Conservation (phyloP, 352 stramenopile genomes). For the Globisporangium perplexum region DNA sequence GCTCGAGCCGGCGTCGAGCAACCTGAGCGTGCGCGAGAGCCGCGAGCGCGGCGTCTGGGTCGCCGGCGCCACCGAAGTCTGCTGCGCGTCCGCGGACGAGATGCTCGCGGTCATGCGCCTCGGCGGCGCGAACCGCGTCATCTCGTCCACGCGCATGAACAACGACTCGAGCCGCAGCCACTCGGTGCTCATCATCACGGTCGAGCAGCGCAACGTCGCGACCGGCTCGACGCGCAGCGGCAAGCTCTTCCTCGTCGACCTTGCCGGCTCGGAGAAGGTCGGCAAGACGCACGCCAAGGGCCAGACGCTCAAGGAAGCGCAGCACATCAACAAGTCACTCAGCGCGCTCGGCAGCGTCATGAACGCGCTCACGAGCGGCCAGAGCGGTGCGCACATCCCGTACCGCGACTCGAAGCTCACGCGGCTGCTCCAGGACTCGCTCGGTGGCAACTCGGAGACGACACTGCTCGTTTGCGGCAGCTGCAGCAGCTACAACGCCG, state of each 20-base stretch:
- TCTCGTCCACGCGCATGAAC: slow-evolving; percentile 90
- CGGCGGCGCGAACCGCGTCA: slow-evolving; percentile 88
- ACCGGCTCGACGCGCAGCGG: slow-evolving; percentile 64
- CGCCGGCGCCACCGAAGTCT: slow-evolving; percentile 52
- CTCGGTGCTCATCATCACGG: slow-evolving; percentile 95
- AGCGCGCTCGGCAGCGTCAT: slow-evolving; percentile 89
- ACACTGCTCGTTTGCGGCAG: slow-evolving; percentile 66
- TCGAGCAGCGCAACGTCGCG: slow-evolving; percentile 83
- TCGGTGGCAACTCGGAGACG: slow-evolving; percentile 75
- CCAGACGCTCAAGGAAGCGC: slow-evolving; percentile 83
- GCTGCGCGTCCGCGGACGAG: slow-evolving; percentile 46
- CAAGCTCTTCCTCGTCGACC: slow-evolving; percentile 91
- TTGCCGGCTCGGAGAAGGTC: slow-evolving; percentile 74
- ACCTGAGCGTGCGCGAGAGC: slow-evolving; percentile 60
- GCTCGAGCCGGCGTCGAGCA: slow-evolving; percentile 59
- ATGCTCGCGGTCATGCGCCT: slow-evolving; percentile 87
- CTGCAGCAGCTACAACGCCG: slow-evolving; percentile 56
- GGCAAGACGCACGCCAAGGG: slow-evolving; percentile 87
- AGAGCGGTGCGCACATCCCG: slow-evolving; percentile 88
- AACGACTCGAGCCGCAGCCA: slow-evolving; percentile 89
- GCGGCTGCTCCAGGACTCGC: slow-evolving; percentile 77
- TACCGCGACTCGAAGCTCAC: slow-evolving; percentile 90
- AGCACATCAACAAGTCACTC: slow-evolving; percentile 90
- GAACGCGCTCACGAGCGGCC: slow-evolving; percentile 78
- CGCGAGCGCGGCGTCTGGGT: slow-evolving; percentile 59